Percentiles rank a stretch among this genome's conserved stretches.
phyloP scores from a whole-genome alignment of 257 asterid species.

The Avicennia marina region DNA sequence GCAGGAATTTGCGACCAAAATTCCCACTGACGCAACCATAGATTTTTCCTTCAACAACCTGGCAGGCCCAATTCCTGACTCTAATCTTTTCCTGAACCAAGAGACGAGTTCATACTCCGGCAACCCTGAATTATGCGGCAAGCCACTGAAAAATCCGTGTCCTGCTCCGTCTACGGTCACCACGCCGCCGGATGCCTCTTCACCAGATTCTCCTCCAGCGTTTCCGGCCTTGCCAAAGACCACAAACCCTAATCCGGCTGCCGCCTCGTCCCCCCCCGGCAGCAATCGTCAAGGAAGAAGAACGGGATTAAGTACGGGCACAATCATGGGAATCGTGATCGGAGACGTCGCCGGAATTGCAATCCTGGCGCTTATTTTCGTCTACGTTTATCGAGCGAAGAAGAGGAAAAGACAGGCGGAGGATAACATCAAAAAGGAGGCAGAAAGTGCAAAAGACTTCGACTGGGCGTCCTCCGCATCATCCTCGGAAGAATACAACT shows the following conservation, averaged over 20 bases:
- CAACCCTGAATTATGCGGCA: constrained; percentile 66
- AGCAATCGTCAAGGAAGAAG: constrained; percentile 3
- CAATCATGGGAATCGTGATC: constrained; percentile 64
- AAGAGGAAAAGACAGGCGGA: constrained; percentile 33
- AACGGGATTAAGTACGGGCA: constrained; percentile 37
- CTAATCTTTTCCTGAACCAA: constrained; percentile 42
- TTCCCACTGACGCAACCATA: constrained; percentile 53
- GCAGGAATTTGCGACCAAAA: constrained; percentile 34
- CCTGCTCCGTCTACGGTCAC: constrained; percentile 54
- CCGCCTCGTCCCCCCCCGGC: constrained; percentile 25
- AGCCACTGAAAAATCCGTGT: constrained; percentile 44
- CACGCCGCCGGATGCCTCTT: constrained; percentile 36
- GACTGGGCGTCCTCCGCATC: constrained; percentile 83
- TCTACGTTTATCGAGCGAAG: constrained; percentile 37
- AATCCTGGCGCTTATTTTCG: constrained; percentile 37
- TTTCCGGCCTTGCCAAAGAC: constrained; percentile 83
- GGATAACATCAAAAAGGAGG: constrained; percentile 28
- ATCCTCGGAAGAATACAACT: constrained; percentile 52
- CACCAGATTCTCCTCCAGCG: constrained; percentile 76
- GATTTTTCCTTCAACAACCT: constrained; percentile 67
- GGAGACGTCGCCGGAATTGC: constrained; percentile 70
- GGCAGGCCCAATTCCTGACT: constrained; percentile 60
- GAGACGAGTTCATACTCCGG: constrained; percentile 42
- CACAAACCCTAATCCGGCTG: constrained; percentile 36
- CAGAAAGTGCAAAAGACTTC: constrained; percentile 45